phyloP scores from a whole-genome alignment of 2,329 filamentous ascomycete genomes.

The Hypoxylon sp. region DNA sequence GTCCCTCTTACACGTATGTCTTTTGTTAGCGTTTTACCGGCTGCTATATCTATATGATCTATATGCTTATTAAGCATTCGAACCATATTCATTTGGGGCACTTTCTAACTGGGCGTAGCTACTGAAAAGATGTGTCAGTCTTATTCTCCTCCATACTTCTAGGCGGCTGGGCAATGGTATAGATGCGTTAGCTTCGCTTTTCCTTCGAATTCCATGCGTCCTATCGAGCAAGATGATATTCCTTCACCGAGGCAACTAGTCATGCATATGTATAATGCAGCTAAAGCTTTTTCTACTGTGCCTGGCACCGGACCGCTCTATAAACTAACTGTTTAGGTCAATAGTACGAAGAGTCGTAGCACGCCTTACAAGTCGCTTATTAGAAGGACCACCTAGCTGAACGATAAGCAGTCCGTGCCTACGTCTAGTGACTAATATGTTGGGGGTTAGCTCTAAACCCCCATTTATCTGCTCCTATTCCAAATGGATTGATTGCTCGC shows the following conservation, averaged over 20 bases:
- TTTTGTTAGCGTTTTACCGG: neutral
- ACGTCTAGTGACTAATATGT: neutral
- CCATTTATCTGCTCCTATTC: neutral
- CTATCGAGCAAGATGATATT: neutral
- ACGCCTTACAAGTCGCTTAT: conserved; percentile 5
- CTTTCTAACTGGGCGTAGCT: neutral
- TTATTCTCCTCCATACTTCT: neutral
- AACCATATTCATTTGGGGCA: neutral
- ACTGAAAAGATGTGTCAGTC: neutral
- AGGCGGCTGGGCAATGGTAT: neutral
- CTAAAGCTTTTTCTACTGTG: neutral
- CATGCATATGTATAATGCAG: neutral
- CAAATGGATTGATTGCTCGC: neutral
- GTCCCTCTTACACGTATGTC: neutral
- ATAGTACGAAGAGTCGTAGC: conserved; percentile 13
- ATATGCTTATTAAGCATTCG: neutral
- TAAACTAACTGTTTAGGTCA: conserved; percentile 16
- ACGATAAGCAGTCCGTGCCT: neutral
- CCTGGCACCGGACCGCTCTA: conserved; percentile 27
- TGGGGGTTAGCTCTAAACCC: neutral
- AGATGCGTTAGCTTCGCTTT: neutral
- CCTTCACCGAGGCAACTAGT: neutral
- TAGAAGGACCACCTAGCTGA: conserved; percentile 3
- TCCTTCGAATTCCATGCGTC: neutral
- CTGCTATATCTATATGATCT: neutral